A percentile compares a stretch with the other conserved stretches of the same genome.
phyloP scores from a whole-genome alignment of 2,329 filamentous ascomycete species.

The Sarocladium oryzae region DNA sequence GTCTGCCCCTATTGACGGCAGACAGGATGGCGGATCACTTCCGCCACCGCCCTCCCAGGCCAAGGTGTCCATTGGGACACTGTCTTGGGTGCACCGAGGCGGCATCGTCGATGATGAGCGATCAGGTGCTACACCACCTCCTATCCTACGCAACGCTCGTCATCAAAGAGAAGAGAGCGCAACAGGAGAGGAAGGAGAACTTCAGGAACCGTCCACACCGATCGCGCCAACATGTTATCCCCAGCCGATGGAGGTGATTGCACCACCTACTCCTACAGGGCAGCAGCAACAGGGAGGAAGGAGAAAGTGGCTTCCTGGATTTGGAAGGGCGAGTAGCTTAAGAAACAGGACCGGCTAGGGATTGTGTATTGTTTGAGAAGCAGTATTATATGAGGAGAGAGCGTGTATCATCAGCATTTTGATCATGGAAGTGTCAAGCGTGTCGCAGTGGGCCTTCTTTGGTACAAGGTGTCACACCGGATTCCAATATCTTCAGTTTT shows the following conservation, averaged over 20 bases:
- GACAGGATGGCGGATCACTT: slow-evolving; percentile 14
- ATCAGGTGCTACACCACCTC: slow-evolving; percentile 47
- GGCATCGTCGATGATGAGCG: slow-evolving; percentile 34
- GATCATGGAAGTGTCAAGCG: background rate
- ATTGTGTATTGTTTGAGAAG: slow-evolving; percentile 6
- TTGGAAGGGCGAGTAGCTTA: slow-evolving; percentile 21
- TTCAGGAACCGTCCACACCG: background rate
- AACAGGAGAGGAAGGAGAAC: background rate
- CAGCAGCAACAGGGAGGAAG: slow-evolving; percentile 14
- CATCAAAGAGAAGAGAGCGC: slow-evolving; percentile 16
- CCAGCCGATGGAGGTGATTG: background rate
- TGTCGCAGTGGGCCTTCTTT: too few species aligned
- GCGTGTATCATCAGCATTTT: slow-evolving; percentile 4
- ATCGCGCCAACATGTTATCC: background rate
- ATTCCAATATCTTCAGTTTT: background rate
- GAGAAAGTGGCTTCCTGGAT: slow-evolving; percentile 30
- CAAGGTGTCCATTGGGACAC: slow-evolving; percentile 28
- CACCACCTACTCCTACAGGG: background rate
- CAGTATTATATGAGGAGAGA: background rate
- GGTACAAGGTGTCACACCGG: too few species aligned
- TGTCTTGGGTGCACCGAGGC: slow-evolving; percentile 31
- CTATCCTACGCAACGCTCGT: slow-evolving; percentile 43
- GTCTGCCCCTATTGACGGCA: background rate
- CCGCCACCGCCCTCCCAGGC: slow-evolving; percentile 10
- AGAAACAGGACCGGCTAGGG: slow-evolving; percentile 14